phyloP scores from a whole-genome alignment of 1,284 basidiomycete genomes.

The Sporisorium exsertum region DNA sequence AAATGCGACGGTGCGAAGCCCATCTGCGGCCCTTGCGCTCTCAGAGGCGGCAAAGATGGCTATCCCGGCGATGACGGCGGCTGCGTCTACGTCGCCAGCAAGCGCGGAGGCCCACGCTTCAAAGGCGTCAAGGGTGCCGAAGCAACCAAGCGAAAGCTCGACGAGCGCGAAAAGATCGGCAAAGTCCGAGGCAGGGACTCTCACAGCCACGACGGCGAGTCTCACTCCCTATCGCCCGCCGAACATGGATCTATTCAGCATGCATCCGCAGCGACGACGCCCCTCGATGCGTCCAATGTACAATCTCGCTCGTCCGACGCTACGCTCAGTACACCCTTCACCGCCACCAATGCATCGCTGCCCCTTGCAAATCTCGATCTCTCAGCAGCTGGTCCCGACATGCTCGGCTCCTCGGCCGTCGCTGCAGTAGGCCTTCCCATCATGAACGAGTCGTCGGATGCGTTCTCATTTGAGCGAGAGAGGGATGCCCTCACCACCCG shows the following conservation, averaged over 20 bases:
- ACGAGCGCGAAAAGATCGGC: conserved; percentile 43
- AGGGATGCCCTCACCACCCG: conserved; percentile 30
- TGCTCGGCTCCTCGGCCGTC: conserved; percentile 13
- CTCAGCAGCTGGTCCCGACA: conserved; percentile 4
- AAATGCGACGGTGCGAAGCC: conserved; percentile 60
- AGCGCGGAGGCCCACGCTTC: conserved; percentile 61
- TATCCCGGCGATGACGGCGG: conserved; percentile 45
- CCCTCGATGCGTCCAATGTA: conserved; percentile 16
- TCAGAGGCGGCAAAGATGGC: conserved; percentile 54
- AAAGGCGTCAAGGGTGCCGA: conserved; percentile 59
- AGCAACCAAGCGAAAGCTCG: conserved; percentile 51
- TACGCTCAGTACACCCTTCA: background rate
- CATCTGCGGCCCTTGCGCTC: conserved; percentile 55
- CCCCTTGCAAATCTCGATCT: conserved; percentile 14
- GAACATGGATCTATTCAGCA: conserved; percentile 20
- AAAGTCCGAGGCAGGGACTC: conserved; percentile 28
- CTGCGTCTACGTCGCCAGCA: conserved; percentile 58
- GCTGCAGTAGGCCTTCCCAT: conserved; percentile 5
- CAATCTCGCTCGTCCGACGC: conserved; percentile 7
- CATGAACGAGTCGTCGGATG: conserved; percentile 23
- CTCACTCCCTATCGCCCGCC: conserved; percentile 34
- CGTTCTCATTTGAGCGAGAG: conserved; percentile 41
- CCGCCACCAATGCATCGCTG: background rate
- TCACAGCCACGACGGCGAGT: conserved; percentile 27
- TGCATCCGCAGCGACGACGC: conserved; percentile 18